These are phyloP conservation scores for Cytospora chrysosperma DNA, from an alignment of 2,329 filamentous ascomycete species.

Conservation along the genomic window DNA sequence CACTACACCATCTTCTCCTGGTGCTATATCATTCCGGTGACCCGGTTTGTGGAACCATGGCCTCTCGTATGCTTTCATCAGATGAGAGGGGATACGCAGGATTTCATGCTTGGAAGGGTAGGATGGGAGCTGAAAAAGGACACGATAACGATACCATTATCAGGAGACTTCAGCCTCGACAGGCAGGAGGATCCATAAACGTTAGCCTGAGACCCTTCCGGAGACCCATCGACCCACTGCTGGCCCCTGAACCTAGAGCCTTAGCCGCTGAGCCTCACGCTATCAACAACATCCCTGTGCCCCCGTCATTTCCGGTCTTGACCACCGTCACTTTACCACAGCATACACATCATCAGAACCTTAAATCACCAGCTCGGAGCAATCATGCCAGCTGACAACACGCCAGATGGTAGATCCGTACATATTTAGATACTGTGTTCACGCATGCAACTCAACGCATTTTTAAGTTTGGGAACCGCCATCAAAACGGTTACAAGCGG, in stretches of 20 bases:
- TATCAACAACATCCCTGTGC: background rate
- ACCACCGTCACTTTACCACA: too few relatives aligned
- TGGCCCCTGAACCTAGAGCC: constrained; percentile 13
- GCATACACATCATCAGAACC: too few relatives aligned
- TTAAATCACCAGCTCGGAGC: too few relatives aligned
- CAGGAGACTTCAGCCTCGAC: background rate
- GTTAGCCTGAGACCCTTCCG: constrained; percentile 18
- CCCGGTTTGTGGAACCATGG: background rate
- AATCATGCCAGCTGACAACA: too few relatives aligned
- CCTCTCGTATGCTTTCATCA: background rate
- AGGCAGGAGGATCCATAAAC: background rate
- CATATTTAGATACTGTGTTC: too few relatives aligned
- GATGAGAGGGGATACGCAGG: background rate
- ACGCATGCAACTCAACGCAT: too few relatives aligned
- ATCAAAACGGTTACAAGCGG: background rate
- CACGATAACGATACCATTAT: background rate
- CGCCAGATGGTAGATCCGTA: too few relatives aligned
- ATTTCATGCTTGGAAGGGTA: background rate
- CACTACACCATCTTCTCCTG: background rate
- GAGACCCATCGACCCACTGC: constrained; percentile 18
- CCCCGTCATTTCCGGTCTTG: too few relatives aligned
- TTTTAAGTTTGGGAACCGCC: background rate
- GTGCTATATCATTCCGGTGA: background rate
- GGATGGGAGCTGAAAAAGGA: background rate
- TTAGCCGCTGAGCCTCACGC: constrained; percentile 21